Conservation (phyloP, 1,139 yeast genomes). For the Candida mesenterica region DNA sequence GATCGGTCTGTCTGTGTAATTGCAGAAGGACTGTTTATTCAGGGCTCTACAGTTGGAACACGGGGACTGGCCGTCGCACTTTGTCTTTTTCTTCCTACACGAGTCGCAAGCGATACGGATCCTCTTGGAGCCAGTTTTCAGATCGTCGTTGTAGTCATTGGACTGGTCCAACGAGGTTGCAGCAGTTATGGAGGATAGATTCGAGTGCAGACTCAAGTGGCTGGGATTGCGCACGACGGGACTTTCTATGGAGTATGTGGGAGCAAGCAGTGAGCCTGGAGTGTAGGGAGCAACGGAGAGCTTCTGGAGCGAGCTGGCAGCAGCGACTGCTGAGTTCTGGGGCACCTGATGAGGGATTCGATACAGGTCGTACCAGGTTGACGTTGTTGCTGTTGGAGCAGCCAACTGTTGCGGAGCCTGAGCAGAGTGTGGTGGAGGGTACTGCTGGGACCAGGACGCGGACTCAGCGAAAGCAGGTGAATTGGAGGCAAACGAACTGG, state of each 20-base stretch:
- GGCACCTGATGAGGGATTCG: neutral
- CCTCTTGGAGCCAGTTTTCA: conserved; percentile 13
- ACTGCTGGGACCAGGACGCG: neutral
- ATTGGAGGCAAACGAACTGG: too few species aligned
- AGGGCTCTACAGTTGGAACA: conserved; percentile 21
- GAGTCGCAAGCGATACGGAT: conserved; percentile 24
- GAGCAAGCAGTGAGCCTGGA: neutral
- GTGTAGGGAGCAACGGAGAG: neutral
- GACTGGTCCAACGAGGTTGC: too few species aligned
- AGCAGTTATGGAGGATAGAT: too few species aligned
- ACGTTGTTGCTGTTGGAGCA: neutral
- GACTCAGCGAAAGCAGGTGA: too few species aligned
- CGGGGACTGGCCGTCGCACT: conserved; percentile 24
- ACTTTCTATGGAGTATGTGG: neutral
- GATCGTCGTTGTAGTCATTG: conserved; percentile 7
- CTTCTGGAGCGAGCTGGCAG: conserved; percentile 7
- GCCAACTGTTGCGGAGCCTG: neutral
- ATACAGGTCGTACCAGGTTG: conserved; percentile 1
- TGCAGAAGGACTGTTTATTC: conserved; percentile 23
- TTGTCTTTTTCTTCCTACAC: conserved; percentile 25
- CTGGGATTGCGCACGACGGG: too few species aligned
- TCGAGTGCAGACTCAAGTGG: too few species aligned
- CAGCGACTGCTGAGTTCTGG: conserved; percentile 4
- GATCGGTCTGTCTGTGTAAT: conserved; percentile 26
- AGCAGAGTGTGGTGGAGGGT: neutral